A percentile compares a stretch with the other conserved stretches of the same genome.
phyloP scores from a whole-genome alignment of 208 protist species.

The Crithidia thermophila region DNA sequence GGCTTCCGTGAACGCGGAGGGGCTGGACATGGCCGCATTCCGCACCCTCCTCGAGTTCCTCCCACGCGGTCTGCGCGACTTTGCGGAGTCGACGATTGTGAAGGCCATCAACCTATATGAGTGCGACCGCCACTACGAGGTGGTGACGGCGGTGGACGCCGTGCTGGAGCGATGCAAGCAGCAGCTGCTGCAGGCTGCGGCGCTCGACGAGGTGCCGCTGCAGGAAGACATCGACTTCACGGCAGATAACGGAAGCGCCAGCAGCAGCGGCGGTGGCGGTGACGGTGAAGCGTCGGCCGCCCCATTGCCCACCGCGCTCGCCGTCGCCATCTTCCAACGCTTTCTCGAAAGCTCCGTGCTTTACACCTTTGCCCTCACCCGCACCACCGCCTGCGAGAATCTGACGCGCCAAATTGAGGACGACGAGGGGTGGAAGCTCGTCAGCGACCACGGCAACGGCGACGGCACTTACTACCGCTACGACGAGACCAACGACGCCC shows the following conservation, averaged over 20 bases:
- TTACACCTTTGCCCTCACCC: conserved; percentile 32
- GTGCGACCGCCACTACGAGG: conserved; percentile 58
- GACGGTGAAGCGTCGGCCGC: conserved; percentile 12
- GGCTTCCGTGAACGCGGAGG: conserved; percentile 13
- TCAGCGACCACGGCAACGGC: conserved; percentile 29
- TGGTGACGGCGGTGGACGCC: conserved; percentile 38
- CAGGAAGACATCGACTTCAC: conserved; percentile 20
- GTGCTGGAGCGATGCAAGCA: conserved; percentile 23
- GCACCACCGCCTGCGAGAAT: conserved; percentile 31
- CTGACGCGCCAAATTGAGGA: conserved; percentile 38
- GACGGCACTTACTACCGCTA: conserved; percentile 51
- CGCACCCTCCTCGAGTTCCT: conserved; percentile 18
- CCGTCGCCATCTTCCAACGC: conserved; percentile 36
- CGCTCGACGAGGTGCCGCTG: conserved; percentile 15
- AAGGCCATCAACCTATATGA: conserved; percentile 39
- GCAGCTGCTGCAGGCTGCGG: conserved; percentile 28
- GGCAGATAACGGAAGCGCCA: background rate
- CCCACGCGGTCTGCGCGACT: conserved; percentile 5
- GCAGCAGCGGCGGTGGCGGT: background rate
- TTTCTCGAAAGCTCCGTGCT: conserved; percentile 42
- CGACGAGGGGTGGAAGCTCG: conserved; percentile 31
- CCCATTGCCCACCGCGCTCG: conserved; percentile 33
- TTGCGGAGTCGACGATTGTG: conserved; percentile 14
- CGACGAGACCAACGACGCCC: conserved; percentile 33
- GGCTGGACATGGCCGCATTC: conserved; percentile 4